These are phyloP conservation scores for Viola pubescens DNA, from an alignment of 441 rosid species.

Conservation along the genomic window DNA sequence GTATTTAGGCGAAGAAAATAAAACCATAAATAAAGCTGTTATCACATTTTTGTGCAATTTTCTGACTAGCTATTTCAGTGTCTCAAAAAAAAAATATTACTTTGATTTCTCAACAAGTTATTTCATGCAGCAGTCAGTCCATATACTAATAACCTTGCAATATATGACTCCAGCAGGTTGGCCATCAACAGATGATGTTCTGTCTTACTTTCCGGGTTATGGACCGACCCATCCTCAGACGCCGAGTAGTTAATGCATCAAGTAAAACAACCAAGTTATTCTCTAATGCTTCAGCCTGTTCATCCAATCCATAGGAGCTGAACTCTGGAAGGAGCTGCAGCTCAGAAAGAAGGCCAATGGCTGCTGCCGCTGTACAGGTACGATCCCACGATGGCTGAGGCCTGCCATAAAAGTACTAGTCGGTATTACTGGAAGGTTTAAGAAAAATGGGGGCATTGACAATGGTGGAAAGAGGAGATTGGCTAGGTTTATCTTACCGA, in stretches of 20 bases:
- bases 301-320: slow-evolving; percentile 39
- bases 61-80: too few relatives aligned
- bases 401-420: slow-evolving; percentile 29
- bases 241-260: slow-evolving; percentile 59
- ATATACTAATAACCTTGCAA: too few relatives aligned
- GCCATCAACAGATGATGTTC: slow-evolving; percentile 27
- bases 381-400: slow-evolving; percentile 97
- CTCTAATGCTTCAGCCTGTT: slow-evolving; percentile 60
- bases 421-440: not conserved
- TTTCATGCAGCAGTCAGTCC: too few relatives aligned
- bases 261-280: slow-evolving; percentile 51
- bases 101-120: too few relatives aligned
- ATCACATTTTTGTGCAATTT: too few relatives aligned
- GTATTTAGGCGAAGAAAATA: too few relatives aligned
- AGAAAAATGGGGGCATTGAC: not conserved
- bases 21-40: too few relatives aligned
- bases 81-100: too few relatives aligned
- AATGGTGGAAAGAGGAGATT: not conserved
- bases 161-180: not conserved
- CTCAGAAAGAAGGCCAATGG: slow-evolving; percentile 63
- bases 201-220: slow-evolving; percentile 64
- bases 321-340: slow-evolving; percentile 51
- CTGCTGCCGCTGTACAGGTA: slow-evolving; percentile 90
- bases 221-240: slow-evolving; percentile 88
- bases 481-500: slow-evolving; percentile 37